Base-by-base conservation (phyloP, 2,329 filamentous ascomycete species). In the Colletotrichum sp. region DNA sequence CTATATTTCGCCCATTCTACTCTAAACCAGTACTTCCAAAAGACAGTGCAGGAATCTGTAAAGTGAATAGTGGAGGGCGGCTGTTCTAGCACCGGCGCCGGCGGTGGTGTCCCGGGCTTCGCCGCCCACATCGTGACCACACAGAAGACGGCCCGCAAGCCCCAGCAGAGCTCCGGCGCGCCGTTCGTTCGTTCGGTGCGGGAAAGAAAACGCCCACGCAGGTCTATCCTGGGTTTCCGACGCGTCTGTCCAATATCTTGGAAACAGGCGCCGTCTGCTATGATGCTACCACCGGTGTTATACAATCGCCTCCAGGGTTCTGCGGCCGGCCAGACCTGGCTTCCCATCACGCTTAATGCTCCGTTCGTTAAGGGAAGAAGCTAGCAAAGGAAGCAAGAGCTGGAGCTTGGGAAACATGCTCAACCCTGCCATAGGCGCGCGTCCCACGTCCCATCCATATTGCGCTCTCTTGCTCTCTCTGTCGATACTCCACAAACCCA, bases 41-140 rank as follows among this genome's bases (percentile, higher is more conserved):
- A 36, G 12, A 75, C 72, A 75, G 73, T 72, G 73, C 73, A 75
- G 73, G 73, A 75, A 75, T 30, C n/a, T 72, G 10, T 39, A 75
- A 63, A 75, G 73, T 75, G 73, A 26, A 49, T 49, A 62, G 68
- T 75, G 72, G 72, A 65, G 68, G 52, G 60, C 21, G 32, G 36
- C 32, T 62, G 28, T n/a, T 26, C 24, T 28, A 62, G 57, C 57
- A 30, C 60, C 32, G 32, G 30, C 30, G 18, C n/a, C 16, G 64
- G 15, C n/a, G 28, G 30, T 52, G 52, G 32, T 55, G 66, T 30
- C 52, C 15, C 52, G 66, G 39, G 21, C 62, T 24, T 32, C 28
- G 49, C 52, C 44, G 64, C 26, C 65, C 49, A 68, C 65, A 68
- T 68, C 44, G 49, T 68, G 44, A 8, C n/a, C 32, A 28, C 16